Base-by-base conservation (phyloP, 2,329 filamentous ascomycete species). In the Trichoderma koningiopsis region DNA sequence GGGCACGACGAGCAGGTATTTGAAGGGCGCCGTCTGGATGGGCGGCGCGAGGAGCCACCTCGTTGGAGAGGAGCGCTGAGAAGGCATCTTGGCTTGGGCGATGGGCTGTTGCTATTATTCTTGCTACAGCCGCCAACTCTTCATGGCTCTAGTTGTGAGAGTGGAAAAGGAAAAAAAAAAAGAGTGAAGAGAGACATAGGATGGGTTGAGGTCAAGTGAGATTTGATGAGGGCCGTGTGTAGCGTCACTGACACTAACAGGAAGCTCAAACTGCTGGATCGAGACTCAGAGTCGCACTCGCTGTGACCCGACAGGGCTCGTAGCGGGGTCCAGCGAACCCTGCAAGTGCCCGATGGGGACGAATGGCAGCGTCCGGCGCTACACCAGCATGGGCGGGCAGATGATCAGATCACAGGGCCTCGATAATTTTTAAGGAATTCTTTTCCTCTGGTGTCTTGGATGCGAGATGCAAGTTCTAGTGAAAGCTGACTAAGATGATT, bases 11-110 rank as follows among this genome's bases (percentile, higher is more conserved):
- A 84, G 76, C 43, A 88, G 77, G 75, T 85, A 85, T 52, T 83
- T 84, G 60, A 87, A 83, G 58, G 83, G 75, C 74, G 88, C 83
- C 73, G 82, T 80, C 40, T 86, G 84, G 67, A 88, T 83, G 19
- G 86, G 86, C 13, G 81, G 80, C 61, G 69, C 27, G 55, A 65
- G 68, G 55, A 65, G 68, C 68, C 60, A 66, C 24, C 10, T 22
- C 37, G n/a, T 53, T 58, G 11, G 37, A 6, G 1, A 40, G 31
- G 47, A 55, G 61, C 61, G 10, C 24, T 47, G 63, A 8, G 29
- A 52, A 19, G 65, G 60, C 60, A 65, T 64, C 1, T 29, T 53
- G 5, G 2, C 19, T 16, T 16, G 31, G 24, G 4, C 5, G 27
- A 27, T 27, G 27, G 27, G 27, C 31, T 2, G 2, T n/a, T 1